Evolutionary conservation across 768 basidiomycete species (phyloP).

Genomic region (Tulasnella sp.): DNA sequence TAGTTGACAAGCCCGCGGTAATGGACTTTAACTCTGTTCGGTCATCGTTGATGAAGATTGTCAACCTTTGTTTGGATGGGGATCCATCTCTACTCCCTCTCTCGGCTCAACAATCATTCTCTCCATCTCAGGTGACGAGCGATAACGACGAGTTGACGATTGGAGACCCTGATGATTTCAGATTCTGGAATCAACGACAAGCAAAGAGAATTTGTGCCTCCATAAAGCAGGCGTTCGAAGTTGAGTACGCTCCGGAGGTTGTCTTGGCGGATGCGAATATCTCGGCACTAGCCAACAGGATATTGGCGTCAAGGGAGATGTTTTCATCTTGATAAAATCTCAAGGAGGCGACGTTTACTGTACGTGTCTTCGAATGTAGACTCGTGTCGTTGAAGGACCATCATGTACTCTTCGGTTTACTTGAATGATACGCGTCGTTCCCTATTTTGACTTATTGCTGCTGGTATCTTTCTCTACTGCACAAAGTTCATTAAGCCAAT

Average conservation of each 20-base stretch:
- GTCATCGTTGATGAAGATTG: conserved; percentile 54
- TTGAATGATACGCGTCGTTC: too few species aligned
- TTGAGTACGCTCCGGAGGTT: conserved; percentile 83
- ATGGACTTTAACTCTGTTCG: conserved; percentile 56
- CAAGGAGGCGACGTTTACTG: neutral
- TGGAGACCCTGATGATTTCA: conserved; percentile 82
- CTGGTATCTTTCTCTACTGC: too few species aligned
- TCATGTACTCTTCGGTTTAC: too few species aligned
- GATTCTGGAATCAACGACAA: conserved; percentile 83
- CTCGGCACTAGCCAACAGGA: conserved; percentile 67
- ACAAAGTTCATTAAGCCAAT: too few species aligned
- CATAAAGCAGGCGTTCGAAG: conserved; percentile 68
- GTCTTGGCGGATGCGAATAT: conserved; percentile 90
- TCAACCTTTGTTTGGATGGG: conserved; percentile 75
- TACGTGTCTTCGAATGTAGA: too few species aligned
- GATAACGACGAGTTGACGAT: conserved; percentile 27
- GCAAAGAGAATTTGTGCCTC: conserved; percentile 76
- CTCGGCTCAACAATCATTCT: conserved; percentile 28
- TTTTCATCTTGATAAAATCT: conserved; percentile 13
- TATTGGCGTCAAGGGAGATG: conserved; percentile 62
- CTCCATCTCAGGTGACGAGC: conserved; percentile 30
- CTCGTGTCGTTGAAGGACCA: too few species aligned
- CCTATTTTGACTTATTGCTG: too few species aligned
- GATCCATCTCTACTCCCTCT: conserved; percentile 70
- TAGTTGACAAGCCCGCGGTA: conserved; percentile 57